Evolutionary conservation across 2,329 filamentous ascomycete genomes (phyloP), one percentile per base, ranked within the genome.

Genomic region (Diaporthe citri): DNA sequence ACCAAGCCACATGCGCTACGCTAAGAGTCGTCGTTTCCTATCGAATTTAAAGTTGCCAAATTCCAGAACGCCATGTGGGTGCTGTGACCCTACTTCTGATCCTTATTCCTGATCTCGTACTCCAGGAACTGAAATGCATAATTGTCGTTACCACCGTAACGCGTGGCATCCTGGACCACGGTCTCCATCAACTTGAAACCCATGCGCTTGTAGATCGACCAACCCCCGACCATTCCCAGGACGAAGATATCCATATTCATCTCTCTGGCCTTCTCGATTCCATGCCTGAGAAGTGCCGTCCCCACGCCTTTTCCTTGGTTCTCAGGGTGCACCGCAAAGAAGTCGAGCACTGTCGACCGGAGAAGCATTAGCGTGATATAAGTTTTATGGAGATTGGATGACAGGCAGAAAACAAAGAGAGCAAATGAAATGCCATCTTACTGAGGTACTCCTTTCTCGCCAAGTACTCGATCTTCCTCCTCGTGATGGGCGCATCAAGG

Each of bases 71-170:
- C 43, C 20, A 20, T 48, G 43, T 22, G 2, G 20, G 43, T 3
- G 1, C 17, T 22, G 17, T 22, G 17, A 48, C 17, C 17, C 12
- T 31, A n/a, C 3, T 8, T 12, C 8, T 51, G 43, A 12, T 28
- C 36, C 25, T 36, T 43, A 4, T 34, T 36, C 34, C 6, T 8
- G 12, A 76, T 36, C 22, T 34, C 31, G 34, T 73, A 74, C 39
- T 76, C 85, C 67, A 80, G 48, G 34, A 80, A 79, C 17, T 79
- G 78, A 31, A 72, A 67, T 8, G 64, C 72, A 64, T 78, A 80
- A 28, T 78, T 69, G 1, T 78, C 78, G 20, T 77, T 64, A 2
- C 79, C 79, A 0, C 80, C 80, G 46, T 74, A 77, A 31, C 48
- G 57, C 8, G 78, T 75, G n/a, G 77, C 76, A 12, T 81, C 80